A percentile compares a stretch with the other conserved stretches of the same genome.
These are phyloP conservation scores for Onygenales sp. DNA, from an alignment of 2,329 filamentous ascomycete species.

Conservation along the genomic window DNA sequence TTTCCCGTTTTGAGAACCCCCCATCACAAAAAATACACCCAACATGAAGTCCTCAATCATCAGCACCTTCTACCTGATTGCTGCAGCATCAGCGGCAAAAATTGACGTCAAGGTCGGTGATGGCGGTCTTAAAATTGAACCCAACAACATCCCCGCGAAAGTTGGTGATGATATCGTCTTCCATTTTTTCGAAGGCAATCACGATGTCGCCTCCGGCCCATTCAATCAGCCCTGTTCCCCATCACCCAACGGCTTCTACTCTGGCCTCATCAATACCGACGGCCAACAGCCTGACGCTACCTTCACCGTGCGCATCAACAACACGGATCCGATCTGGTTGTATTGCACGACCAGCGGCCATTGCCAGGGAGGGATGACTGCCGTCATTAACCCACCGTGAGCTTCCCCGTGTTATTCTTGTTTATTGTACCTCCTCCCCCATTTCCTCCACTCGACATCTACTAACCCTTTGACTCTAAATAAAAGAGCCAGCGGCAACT, in stretches of 20 bases:
- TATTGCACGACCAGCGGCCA: slow-evolving; percentile 44
- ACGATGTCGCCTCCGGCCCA: slow-evolving; percentile 10
- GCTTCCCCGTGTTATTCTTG: neutral
- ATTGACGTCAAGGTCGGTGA: slow-evolving; percentile 10
- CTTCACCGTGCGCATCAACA: slow-evolving; percentile 40
- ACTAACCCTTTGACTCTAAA: neutral
- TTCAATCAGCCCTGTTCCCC: slow-evolving; percentile 10
- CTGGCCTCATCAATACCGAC: slow-evolving; percentile 9
- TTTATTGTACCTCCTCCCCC: neutral
- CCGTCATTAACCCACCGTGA: slow-evolving; percentile 42
- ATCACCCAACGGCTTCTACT: slow-evolving; percentile 6
- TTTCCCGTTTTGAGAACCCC: neutral
- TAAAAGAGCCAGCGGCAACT: slow-evolving; percentile 6
- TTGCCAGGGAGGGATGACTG: slow-evolving; percentile 43
- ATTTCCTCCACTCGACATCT: slow-evolving; percentile 1
- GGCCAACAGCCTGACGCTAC: slow-evolving; percentile 5
- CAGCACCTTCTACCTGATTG: slow-evolving; percentile 1
- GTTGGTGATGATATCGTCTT: slow-evolving; percentile 10
- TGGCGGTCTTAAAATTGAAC: slow-evolving; percentile 6
- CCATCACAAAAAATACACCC: neutral
- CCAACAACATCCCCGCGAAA: slow-evolving; percentile 7
- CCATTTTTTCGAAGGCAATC: slow-evolving; percentile 6
- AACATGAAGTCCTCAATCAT: slow-evolving; percentile 1
- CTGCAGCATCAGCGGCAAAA: slow-evolving; percentile 3
- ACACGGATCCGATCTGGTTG: slow-evolving; percentile 38